Evolutionary conservation across 1,284 basidiomycete genomes (phyloP).

Genomic region (Boletus smithii): DNA sequence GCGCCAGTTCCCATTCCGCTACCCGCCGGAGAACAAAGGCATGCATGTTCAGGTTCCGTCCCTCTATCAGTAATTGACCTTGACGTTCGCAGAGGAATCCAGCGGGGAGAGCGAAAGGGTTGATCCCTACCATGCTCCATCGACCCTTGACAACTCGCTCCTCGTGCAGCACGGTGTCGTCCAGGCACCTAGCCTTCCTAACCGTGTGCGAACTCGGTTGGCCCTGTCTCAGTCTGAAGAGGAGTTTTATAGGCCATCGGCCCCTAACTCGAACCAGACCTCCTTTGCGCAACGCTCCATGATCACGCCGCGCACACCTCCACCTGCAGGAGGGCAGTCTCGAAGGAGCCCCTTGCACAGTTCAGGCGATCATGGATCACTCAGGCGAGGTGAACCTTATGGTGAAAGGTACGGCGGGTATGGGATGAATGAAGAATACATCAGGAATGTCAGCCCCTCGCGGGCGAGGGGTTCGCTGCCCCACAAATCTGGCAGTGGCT

Average conservation of each 20-base stretch:
- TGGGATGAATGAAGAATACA: background rate
- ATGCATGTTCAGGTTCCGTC: background rate
- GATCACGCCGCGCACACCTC: background rate
- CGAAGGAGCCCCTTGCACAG: background rate
- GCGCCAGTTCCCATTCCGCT: constrained; percentile 13
- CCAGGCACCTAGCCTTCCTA: background rate
- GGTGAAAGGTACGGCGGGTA: background rate
- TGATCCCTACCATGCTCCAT: constrained; percentile 3
- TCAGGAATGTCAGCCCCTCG: background rate
- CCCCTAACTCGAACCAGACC: background rate
- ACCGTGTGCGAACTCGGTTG: constrained; percentile 10
- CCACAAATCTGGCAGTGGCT: background rate
- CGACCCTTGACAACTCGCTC: constrained; percentile 3
- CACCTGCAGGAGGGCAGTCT: background rate
- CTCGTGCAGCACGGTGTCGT: constrained; percentile 4
- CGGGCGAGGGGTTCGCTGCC: background rate
- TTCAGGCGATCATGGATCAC: background rate
- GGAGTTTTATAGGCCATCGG: background rate
- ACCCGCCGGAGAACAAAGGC: background rate
- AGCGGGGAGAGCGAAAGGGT: background rate
- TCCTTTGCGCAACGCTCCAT: background rate
- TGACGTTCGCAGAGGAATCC: background rate
- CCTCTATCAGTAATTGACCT: background rate
- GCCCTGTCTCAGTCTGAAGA: constrained; percentile 2
- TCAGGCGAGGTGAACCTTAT: background rate